phyloP scores from a whole-genome alignment of 306 rosid genomes.

The Pyrus bretschneideri region DNA sequence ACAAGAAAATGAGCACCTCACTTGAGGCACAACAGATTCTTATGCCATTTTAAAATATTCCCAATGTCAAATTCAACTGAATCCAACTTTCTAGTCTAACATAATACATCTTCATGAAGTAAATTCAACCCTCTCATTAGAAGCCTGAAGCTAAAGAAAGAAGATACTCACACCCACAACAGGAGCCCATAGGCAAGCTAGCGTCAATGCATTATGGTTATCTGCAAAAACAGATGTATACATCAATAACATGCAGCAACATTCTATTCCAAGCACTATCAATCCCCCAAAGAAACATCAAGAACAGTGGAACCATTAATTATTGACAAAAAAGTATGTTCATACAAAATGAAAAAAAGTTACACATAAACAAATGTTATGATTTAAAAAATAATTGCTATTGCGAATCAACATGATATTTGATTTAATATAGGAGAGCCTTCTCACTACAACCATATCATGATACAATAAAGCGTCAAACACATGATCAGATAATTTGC shows the following conservation, averaged over 20 bases:
- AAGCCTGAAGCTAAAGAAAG: constrained; percentile 11
- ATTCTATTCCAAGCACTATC: neutral
- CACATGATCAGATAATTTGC: neutral
- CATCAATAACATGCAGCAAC: constrained; percentile 14
- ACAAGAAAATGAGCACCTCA: neutral
- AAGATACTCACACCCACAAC: constrained; percentile 85
- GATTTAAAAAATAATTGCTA: neutral
- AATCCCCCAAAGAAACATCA: neutral
- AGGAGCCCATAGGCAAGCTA: constrained; percentile 90
- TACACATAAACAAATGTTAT: neutral
- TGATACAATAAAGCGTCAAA: neutral
- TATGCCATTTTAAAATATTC: neutral
- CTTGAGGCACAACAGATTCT: neutral
- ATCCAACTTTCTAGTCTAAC: neutral
- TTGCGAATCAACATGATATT: neutral
- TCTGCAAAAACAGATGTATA: constrained; percentile 46
- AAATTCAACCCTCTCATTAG: neutral
- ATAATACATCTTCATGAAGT: neutral
- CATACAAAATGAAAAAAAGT: neutral
- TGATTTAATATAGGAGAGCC: neutral
- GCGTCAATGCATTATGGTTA: constrained; percentile 62
- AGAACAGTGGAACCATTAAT: neutral
- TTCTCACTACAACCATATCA: neutral
- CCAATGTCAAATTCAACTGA: neutral
- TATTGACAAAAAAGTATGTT: neutral